phyloP scores from a whole-genome alignment of 73 alveolate species.

The Symbiodinium pilosum region DNA sequence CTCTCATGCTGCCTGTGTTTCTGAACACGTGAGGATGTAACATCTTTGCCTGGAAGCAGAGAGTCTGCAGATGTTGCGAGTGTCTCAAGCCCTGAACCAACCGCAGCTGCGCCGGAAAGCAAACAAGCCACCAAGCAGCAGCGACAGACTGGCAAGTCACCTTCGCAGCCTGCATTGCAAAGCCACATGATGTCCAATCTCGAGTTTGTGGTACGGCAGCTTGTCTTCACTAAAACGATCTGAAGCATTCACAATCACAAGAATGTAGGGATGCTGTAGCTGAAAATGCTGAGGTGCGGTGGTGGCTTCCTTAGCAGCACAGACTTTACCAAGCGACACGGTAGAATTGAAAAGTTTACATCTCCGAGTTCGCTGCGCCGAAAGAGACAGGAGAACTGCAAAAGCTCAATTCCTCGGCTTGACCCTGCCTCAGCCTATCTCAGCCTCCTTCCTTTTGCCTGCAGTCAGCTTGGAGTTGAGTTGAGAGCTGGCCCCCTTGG shows the following conservation, averaged over 20 bases:
- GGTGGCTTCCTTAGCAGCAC: conserved; percentile 4
- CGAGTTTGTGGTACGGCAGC: conserved; percentile 1
- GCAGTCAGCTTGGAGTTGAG: too few species aligned
- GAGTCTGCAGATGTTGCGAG: too few species aligned
- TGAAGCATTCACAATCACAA: neutral
- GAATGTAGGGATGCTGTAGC: neutral
- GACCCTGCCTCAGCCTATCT: neutral
- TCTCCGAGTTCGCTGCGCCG: neutral
- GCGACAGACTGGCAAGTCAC: neutral
- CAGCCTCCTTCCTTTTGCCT: too few species aligned
- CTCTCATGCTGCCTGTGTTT: too few species aligned
- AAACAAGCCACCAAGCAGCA: neutral
- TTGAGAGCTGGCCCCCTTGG: too few species aligned
- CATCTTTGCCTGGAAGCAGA: too few species aligned
- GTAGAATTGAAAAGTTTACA: neutral
- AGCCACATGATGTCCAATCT: neutral
- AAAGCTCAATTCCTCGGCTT: neutral
- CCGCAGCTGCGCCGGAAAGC: too few species aligned
- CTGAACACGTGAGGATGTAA: too few species aligned
- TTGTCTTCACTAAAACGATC: neutral
- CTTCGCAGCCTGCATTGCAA: neutral
- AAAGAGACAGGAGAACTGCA: neutral
- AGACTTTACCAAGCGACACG: neutral
- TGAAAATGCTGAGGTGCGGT: conserved; percentile 13
- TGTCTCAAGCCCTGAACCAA: too few species aligned